Evolutionary conservation across 108 stramenopile genomes (phyloP), one percentile per base, ranked within the genome.

Genomic region (Nitzschia palea): DNA sequence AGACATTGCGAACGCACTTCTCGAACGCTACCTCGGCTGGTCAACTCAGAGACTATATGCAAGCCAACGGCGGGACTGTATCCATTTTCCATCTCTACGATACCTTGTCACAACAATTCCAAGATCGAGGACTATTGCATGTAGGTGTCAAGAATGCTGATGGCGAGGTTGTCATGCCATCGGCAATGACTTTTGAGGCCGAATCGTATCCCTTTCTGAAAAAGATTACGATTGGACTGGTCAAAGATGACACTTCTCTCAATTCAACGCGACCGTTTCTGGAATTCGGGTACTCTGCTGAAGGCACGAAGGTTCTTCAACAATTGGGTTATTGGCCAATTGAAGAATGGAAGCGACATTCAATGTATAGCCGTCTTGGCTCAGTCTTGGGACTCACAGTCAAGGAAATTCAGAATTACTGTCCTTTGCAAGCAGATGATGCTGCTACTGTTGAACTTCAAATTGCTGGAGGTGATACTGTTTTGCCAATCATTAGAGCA

Each of bases 391-490:
- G 67, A 0, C 14, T 68, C 5, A 4, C 51, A n/a, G 48, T 58
- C 28, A 44, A 47, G 10, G 42, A 40, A 17, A 32, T 58, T 18
- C 23, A 28, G 18, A 30, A 4, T 0, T 12, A 31, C 18, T 56
- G 67, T 37, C 26, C 25, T 43, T 15, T 33, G 15, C 15, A 37
- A 0, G 47, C 45, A 0, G 34, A 40, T 23, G 40, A 27, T 43
- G n/a, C n/a, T n/a, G n/a, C n/a, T n/a, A 17, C 33, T 43, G 44
- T 36, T 0, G 28, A 31, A 15, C 12, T 73, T 36, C 0, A 18
- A 0, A 73, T 73, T 3, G 72, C 53, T 15, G 72, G 72, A 3
- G 40, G 52, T 1, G 26, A 35, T 43, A 66, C 72, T 17, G 72
- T 66, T 35, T 55, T 66, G 35, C 72, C 72, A 3, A 37, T 73